Evolutionary conservation across 345 rosid species (phyloP).

Genomic region (Citrus hindsii): DNA sequence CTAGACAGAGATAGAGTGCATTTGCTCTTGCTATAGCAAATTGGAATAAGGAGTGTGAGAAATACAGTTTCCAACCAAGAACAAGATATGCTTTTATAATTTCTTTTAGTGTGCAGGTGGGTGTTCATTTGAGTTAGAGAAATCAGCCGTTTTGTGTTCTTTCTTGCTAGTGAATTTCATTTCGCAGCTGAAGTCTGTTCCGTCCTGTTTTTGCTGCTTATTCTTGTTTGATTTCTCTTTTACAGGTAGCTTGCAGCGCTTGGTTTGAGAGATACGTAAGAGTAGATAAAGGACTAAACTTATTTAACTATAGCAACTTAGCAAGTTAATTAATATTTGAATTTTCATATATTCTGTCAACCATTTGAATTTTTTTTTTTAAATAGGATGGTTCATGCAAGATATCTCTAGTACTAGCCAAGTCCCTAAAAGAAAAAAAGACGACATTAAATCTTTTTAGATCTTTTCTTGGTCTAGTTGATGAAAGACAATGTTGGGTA

Average conservation of each 20-base stretch:
- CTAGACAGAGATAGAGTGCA: no score
- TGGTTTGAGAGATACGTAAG: neutral
- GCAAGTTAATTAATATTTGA: no score
- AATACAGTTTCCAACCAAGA: no score
- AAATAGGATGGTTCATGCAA: neutral
- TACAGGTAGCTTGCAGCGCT: neutral
- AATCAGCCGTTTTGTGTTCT: neutral
- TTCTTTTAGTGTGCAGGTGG: neutral
- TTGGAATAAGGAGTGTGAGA: no score
- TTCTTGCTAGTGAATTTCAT: neutral
- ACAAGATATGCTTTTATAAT: no score
- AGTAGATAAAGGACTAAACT: neutral
- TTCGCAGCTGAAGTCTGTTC: neutral
- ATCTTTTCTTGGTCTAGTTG: neutral
- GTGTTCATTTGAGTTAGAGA: neutral
- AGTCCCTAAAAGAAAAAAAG: neutral
- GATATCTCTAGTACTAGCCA: neutral
- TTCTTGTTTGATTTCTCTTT: neutral
- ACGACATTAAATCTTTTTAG: neutral
- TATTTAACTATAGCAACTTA: neutral
- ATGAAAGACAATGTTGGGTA: neutral
- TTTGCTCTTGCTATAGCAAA: neutral
- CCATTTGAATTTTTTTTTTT: neutral
- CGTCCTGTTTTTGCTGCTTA: neutral
- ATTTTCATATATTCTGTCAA: neutral